Evolutionary conservation across 2,329 filamentous ascomycete genomes (phyloP).

Genomic region (Cylindrodendrum hubeiense): DNA sequence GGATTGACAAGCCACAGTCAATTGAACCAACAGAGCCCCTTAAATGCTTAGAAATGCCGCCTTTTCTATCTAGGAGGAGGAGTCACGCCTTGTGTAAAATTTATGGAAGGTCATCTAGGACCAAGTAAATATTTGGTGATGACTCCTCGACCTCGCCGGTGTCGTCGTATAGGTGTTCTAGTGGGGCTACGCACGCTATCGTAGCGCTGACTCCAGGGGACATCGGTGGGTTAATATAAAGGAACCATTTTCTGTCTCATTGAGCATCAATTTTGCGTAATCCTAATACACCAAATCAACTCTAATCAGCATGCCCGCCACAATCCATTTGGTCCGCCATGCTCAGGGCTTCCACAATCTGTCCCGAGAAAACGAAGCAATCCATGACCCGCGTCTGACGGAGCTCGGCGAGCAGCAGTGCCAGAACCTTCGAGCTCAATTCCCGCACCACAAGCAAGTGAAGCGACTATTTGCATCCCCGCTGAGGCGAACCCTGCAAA

Average conservation of each 20-base stretch:
- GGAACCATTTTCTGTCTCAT: neutral
- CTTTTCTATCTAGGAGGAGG: no score
- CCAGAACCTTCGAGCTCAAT: slow-evolving; percentile 5
- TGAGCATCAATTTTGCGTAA: neutral
- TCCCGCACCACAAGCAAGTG: slow-evolving; percentile 15
- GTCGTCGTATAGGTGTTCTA: neutral
- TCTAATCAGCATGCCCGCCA: slow-evolving; percentile 14
- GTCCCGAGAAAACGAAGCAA: slow-evolving; percentile 14
- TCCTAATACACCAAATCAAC: neutral
- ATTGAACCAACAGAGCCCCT: no score
- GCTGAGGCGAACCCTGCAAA: slow-evolving; percentile 17
- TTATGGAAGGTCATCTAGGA: neutral
- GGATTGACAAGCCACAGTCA: no score
- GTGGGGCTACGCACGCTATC: neutral
- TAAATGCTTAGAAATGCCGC: no score
- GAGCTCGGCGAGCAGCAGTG: slow-evolving; percentile 22
- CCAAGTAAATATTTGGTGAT: neutral
- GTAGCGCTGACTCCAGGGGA: no score
- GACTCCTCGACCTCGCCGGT: neutral
- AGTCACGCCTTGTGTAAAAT: no score
- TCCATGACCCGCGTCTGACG: slow-evolving; percentile 10
- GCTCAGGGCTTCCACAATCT: slow-evolving; percentile 23
- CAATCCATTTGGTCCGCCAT: slow-evolving; percentile 24
- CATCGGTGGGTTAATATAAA: neutral
- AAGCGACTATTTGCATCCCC: slow-evolving; percentile 14